phyloP scores from a whole-genome alignment of 2,329 filamentous ascomycete genomes.

The Trichoderma simmonsii region DNA sequence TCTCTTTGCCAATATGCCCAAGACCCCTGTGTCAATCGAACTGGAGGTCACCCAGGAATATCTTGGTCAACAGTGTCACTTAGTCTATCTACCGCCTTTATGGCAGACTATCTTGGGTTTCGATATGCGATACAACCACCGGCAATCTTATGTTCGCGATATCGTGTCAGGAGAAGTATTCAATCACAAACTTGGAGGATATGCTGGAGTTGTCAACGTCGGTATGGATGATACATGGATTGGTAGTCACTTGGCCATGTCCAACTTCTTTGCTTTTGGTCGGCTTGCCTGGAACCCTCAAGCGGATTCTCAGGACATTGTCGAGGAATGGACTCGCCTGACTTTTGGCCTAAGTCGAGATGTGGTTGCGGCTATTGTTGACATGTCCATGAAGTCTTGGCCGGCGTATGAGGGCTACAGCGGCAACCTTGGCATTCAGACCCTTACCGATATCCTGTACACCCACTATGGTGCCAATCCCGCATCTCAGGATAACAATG shows the following conservation, averaged over 20 bases:
- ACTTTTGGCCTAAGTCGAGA: constrained; percentile 57
- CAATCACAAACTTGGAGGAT: constrained; percentile 34
- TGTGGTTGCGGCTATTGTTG: constrained; percentile 57
- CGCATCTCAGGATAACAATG: constrained; percentile 52
- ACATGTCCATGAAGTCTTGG: constrained; percentile 13
- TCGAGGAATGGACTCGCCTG: constrained; percentile 65
- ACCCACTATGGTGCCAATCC: constrained; percentile 56
- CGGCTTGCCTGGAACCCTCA: constrained; percentile 62
- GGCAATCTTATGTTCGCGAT: constrained; percentile 55
- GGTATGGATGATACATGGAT: constrained; percentile 47
- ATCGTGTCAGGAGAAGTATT: constrained; percentile 61
- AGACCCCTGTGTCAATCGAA: neutral
- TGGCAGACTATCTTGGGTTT: constrained; percentile 68
- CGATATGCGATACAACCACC: constrained; percentile 59
- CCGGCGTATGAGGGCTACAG: constrained; percentile 8
- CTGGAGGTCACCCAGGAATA: constrained; percentile 7
- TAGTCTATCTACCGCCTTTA: constrained; percentile 65
- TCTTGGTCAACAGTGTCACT: constrained; percentile 38
- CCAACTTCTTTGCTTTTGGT: constrained; percentile 69
- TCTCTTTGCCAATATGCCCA: constrained; percentile 47
- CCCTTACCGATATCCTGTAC: constrained; percentile 10
- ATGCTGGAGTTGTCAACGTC: constrained; percentile 10
- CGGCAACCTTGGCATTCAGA: constrained; percentile 10
- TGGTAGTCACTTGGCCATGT: constrained; percentile 67
- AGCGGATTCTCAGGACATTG: constrained; percentile 29